These are phyloP conservation scores for Periglandula ipomoeae DNA, from an alignment of 2,329 filamentous ascomycete species.

Conservation along the genomic window DNA sequence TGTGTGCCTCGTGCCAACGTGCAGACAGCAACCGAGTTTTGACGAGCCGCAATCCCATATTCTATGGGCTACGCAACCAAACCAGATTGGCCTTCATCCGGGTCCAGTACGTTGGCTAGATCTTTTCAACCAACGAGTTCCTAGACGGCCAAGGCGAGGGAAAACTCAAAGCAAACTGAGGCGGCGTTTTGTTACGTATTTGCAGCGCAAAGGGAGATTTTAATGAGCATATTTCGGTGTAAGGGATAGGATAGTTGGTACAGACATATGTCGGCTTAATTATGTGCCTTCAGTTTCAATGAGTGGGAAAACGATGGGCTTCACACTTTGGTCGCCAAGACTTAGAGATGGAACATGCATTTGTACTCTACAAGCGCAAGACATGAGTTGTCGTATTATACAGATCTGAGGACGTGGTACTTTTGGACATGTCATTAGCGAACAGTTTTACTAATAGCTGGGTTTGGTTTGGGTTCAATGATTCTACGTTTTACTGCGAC, in stretches of 20 bases:
- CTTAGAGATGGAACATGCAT: conserved; percentile 13
- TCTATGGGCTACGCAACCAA: neutral
- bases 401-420: conserved; percentile 2
- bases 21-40: neutral
- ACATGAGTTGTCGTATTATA: conserved; percentile 8
- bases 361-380: conserved; percentile 11
- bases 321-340: conserved; percentile 7
- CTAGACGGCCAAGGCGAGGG: conserved; percentile 2
- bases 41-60: neutral
- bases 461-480: neutral
- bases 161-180: neutral
- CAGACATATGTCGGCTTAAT: conserved; percentile 5
- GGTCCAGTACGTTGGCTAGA: no score
- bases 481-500: neutral
- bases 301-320: conserved; percentile 1
- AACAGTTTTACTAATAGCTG: conserved; percentile 10
- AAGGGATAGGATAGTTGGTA: conserved; percentile 8
- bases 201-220: conserved; percentile 6
- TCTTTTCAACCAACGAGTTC: no score
- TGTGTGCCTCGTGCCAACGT: neutral
- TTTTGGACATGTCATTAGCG: conserved; percentile 13
- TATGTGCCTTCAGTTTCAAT: conserved; percentile 4
- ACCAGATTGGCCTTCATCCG: no score
- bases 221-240: conserved; percentile 5
- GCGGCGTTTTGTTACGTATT: conserved; percentile 11